Percentiles rank a stretch among this genome's conserved stretches.
These are phyloP conservation scores for Claviceps africana DNA, from an alignment of 2,329 filamentous ascomycete genomes.

Conservation along the genomic window DNA sequence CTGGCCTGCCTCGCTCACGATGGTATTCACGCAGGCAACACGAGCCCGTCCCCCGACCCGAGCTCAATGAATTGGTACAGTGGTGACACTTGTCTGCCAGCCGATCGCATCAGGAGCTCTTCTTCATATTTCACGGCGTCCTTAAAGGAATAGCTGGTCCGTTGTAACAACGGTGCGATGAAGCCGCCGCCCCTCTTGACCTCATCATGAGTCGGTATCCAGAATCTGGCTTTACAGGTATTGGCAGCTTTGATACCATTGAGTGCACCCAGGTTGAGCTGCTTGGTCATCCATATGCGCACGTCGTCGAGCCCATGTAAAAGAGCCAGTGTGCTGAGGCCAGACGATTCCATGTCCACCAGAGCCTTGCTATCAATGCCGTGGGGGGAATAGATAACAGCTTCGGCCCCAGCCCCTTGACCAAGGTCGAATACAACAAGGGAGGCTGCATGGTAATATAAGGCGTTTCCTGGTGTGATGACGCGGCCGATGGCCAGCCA, in stretches of 20 bases:
- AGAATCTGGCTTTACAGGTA: slow-evolving; percentile 41
- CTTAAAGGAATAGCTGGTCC: slow-evolving; percentile 28
- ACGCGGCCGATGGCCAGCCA: slow-evolving; percentile 50
- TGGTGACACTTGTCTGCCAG: slow-evolving; percentile 15
- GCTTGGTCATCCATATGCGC: slow-evolving; percentile 31
- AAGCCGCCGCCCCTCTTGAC: slow-evolving; percentile 44
- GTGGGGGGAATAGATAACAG: slow-evolving; percentile 48
- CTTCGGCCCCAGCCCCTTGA: slow-evolving; percentile 26
- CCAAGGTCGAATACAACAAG: slow-evolving; percentile 36
- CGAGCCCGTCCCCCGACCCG: slow-evolving; percentile 39
- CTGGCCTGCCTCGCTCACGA: too few relatives aligned
- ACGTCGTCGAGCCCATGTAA: slow-evolving; percentile 53
- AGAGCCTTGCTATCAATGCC: slow-evolving; percentile 38
- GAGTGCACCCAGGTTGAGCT: slow-evolving; percentile 49
- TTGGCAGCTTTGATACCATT: slow-evolving; percentile 45
- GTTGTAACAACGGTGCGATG: slow-evolving; percentile 35
- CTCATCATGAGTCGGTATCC: slow-evolving; percentile 53
- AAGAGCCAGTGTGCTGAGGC: slow-evolving; percentile 40
- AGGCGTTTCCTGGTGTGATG: slow-evolving; percentile 35
- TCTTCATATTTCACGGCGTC: slow-evolving; percentile 28
- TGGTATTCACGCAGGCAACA: slow-evolving; percentile 15
- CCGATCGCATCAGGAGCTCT: slow-evolving; percentile 8
- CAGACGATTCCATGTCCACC: slow-evolving; percentile 23
- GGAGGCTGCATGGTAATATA: slow-evolving; percentile 49
- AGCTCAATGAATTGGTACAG: slow-evolving; percentile 36